Percentiles rank a stretch among this genome's conserved stretches.
Evolutionary conservation across 148 eudicot species (phyloP).

Genomic region (Polygonum aviculare): DNA sequence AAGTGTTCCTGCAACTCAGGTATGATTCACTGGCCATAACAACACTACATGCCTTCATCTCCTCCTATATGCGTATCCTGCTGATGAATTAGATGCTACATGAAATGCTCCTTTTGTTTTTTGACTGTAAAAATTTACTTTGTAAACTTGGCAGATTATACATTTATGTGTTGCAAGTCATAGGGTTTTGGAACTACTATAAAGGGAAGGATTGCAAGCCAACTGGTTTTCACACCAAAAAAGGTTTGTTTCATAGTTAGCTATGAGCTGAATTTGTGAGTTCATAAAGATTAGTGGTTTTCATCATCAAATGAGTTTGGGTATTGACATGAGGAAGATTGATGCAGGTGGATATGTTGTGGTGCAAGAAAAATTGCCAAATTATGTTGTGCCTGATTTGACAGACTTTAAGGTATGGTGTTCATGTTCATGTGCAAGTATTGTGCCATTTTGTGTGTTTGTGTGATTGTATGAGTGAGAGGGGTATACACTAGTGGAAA

Average conservation of each 20-base stretch:
- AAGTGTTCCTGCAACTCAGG: too few species aligned
- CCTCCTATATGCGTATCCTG: too few species aligned
- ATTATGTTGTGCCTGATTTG: conserved; percentile 64
- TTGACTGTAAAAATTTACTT: too few species aligned
- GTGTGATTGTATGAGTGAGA: neutral
- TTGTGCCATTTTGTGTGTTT: neutral
- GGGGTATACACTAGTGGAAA: neutral
- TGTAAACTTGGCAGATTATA: too few species aligned
- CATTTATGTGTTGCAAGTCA: too few species aligned
- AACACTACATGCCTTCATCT: too few species aligned
- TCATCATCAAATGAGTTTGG: neutral
- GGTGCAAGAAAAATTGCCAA: conserved; percentile 59
- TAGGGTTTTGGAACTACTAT: conserved; percentile 80
- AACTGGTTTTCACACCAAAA: conserved; percentile 94
- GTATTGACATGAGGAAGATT: neutral
- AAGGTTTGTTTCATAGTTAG: conserved; percentile 38
- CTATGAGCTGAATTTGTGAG: neutral
- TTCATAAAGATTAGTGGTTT: neutral
- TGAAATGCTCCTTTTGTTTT: too few species aligned
- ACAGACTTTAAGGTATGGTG: conserved; percentile 51
- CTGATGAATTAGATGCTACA: too few species aligned
- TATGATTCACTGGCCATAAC: too few species aligned
- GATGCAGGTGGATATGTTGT: conserved; percentile 65
- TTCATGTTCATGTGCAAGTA: neutral
- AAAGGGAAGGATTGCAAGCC: conserved; percentile 97